Conservation (phyloP, 2,329 filamentous ascomycete genomes). For the Polytolypa hystricis region DNA sequence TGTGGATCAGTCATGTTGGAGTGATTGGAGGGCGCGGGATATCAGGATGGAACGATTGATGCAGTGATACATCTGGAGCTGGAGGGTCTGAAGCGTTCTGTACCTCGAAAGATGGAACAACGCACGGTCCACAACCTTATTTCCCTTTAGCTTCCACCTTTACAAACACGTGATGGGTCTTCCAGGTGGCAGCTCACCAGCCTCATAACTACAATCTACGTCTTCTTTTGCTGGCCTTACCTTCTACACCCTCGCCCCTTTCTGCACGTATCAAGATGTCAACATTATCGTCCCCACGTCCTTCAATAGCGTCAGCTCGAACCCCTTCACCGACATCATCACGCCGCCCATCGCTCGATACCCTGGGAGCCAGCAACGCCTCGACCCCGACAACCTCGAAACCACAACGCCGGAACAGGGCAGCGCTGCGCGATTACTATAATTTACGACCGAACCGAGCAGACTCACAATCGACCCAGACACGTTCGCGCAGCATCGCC, state of each 20-base stretch:
- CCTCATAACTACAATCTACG: no score
- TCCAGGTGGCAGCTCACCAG: background rate
- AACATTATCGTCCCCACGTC: slow-evolving; percentile 48
- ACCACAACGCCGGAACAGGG: slow-evolving; percentile 55
- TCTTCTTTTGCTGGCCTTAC: no score
- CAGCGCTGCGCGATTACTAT: slow-evolving; percentile 88
- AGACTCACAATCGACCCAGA: slow-evolving; percentile 19
- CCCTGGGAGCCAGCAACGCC: slow-evolving; percentile 29
- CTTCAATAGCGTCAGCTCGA: slow-evolving; percentile 46
- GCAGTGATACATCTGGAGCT: no score
- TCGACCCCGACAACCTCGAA: slow-evolving; percentile 31
- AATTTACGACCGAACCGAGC: slow-evolving; percentile 53
- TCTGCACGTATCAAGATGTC: slow-evolving; percentile 37
- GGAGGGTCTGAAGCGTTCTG: no score
- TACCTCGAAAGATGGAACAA: no score
- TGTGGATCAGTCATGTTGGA: slow-evolving; percentile 7
- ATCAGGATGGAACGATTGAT: no score
- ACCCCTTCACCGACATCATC: slow-evolving; percentile 62
- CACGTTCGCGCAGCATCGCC: slow-evolving; percentile 26
- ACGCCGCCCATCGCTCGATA: slow-evolving; percentile 61
- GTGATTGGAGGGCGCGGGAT: no score
- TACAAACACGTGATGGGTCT: no score
- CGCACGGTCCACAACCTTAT: slow-evolving; percentile 6
- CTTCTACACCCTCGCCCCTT: no score
- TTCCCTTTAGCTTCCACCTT: no score